Percentiles rank a stretch among this genome's conserved stretches.
These are phyloP conservation scores for Ehretia macrophylla DNA, from an alignment of 257 asterid genomes.

Conservation along the genomic window DNA sequence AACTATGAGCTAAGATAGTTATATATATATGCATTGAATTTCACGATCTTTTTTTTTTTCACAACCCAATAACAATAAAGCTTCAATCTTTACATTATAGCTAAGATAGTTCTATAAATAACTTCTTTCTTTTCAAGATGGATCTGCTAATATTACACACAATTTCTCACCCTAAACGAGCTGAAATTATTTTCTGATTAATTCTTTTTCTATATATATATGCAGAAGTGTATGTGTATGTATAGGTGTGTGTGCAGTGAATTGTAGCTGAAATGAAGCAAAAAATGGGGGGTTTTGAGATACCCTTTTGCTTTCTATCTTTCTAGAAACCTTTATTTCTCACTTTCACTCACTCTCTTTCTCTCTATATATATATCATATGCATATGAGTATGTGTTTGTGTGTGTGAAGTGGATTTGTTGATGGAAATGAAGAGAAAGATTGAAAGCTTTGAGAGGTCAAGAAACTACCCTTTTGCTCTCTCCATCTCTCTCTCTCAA, in stretches of 20 bases:
- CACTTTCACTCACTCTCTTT: slow-evolving; percentile 1
- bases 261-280: slow-evolving; percentile 2
- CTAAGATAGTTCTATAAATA: too few species aligned
- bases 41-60: too few species aligned
- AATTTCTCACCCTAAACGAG: not conserved
- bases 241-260: too few species aligned
- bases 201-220: not conserved
- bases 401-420: too few species aligned
- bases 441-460: slow-evolving; percentile 16
- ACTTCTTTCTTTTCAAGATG: not conserved
- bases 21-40: too few species aligned
- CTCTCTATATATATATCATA: not conserved
- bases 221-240: not conserved
- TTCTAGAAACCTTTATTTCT: slow-evolving; percentile 5
- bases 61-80: too few species aligned
- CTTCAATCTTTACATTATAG: too few species aligned
- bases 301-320: not conserved
- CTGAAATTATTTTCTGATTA: not conserved
- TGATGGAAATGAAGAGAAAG: slow-evolving; percentile 8
- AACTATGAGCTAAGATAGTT: not conserved
- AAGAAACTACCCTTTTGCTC: slow-evolving; percentile 16
- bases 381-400: not conserved
- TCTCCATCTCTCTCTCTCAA: slow-evolving; percentile 12
- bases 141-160: not conserved
- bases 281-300: not conserved